Evolutionary conservation across 2,329 filamentous ascomycete genomes (phyloP).

Genomic region (Aspergillus fumigatiaffinis): DNA sequence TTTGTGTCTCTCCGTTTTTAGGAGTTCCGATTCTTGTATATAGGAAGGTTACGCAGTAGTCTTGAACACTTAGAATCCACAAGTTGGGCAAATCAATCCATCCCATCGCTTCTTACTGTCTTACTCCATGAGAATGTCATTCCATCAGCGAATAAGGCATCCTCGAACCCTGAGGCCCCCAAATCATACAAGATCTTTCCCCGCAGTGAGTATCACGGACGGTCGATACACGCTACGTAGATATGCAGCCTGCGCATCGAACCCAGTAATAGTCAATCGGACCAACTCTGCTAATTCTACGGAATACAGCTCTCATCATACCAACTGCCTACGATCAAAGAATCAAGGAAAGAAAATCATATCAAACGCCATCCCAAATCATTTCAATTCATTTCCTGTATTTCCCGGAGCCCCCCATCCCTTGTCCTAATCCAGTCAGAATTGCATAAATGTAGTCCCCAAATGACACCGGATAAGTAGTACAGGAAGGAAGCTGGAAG

Average conservation of each 20-base stretch:
- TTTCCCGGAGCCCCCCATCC: constrained; percentile 10
- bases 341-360: not conserved
- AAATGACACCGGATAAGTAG: constrained; percentile 22
- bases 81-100: not conserved
- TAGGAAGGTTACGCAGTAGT: not conserved
- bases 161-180: not conserved
- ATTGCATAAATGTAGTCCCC: constrained; percentile 18
- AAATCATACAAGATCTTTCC: not conserved
- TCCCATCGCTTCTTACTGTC: not conserved
- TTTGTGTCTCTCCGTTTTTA: not conserved
- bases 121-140: not conserved
- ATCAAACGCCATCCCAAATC: constrained; percentile 16
- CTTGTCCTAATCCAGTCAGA: constrained; percentile 18
- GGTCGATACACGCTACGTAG: too few species aligned
- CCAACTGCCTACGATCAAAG: not conserved
- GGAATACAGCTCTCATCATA: not conserved
- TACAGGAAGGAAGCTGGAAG: constrained; percentile 22
- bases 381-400: constrained; percentile 16
- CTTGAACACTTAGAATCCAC: not conserved
- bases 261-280: too few species aligned
- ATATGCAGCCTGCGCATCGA: too few species aligned
- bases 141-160: not conserved
- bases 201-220: too few species aligned
- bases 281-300: not conserved
- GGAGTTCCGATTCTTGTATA: not conserved